Base-by-base conservation (phyloP, 495 filamentous ascomycete species). In the Neurospora sp. region DNA sequence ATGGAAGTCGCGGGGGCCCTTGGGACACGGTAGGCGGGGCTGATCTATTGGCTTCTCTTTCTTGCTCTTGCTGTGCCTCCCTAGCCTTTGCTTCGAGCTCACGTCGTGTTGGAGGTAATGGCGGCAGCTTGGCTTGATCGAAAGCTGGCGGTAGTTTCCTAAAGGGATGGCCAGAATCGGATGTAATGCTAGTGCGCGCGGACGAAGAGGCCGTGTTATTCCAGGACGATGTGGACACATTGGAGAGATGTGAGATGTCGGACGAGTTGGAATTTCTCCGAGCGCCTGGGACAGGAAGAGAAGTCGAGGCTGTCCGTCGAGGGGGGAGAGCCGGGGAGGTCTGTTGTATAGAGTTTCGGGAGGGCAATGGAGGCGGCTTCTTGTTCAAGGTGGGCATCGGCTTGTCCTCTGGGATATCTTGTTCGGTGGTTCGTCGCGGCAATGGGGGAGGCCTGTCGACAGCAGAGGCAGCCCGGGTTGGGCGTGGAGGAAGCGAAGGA, bases 81-180 rank as follows among this genome's bases (percentile, higher is more conserved):
- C 77, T 83, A 10, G 83, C 83, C 71, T 82, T 82, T n/a, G 84
- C 85, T 69, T 87, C 85, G 10, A 79, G 77, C 69, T 86, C 85
- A 27, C 81, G 82, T 73, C 83, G 77, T 5, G 82, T 83, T 5
- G 84, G 84, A 0, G 84, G 85, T 9, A 89, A 78, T 20, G 83
- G 86, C 0, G 87, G 87, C 0, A 89, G 80, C 39, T 84, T 85
- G 8, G 86, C 82, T 71, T 84, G 80, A 35, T 87, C 85, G 11
- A 87, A 76, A 0, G 86, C 71, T 1, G 87, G 87, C 0, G 87
- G 84, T 12, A 88, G 77, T 23, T 83, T 84, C 72, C 86, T 79
- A 40, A 70, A 31, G 3, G 77, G 66, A 20, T 81, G 82, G 11
- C 54, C 54, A 35, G 75, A 73, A 49, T 85, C 80, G 20, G 74